phyloP scores from a whole-genome alignment of 306 rosid species.

The Abrus precatorius region DNA sequence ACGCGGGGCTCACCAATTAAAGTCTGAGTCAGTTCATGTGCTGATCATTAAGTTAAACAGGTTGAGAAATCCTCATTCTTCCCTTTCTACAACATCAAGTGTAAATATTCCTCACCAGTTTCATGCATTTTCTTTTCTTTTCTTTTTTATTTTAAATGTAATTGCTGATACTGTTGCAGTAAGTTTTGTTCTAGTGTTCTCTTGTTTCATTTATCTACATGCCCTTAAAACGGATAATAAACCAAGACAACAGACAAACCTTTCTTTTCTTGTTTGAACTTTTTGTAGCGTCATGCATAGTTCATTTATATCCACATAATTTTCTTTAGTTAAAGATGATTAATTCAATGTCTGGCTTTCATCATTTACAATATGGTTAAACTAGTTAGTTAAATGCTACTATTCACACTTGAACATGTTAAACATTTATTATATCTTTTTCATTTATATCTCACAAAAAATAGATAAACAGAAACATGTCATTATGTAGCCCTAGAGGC shows the following conservation, averaged over 20 bases:
- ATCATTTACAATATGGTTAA: background rate
- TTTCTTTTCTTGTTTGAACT: conserved; percentile 18
- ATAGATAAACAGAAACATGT: background rate
- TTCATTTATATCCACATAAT: conserved; percentile 6
- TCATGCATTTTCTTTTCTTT: conserved; percentile 9
- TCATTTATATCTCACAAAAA: background rate
- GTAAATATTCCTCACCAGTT: conserved; percentile 47
- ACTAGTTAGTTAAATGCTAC: background rate
- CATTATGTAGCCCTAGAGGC: conserved; percentile 44
- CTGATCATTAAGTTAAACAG: conserved; percentile 50
- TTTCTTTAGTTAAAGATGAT: conserved; percentile 15
- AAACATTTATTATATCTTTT: background rate
- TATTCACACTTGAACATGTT: background rate
- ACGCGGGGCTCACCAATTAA: conserved; percentile 52
- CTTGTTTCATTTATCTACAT: background rate
- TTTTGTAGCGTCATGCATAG: background rate
- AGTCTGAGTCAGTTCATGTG: conserved; percentile 54
- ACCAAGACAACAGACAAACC: background rate
- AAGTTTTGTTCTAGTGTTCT: background rate
- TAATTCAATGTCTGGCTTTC: background rate
- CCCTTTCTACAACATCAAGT: background rate
- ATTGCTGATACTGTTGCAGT: conserved; percentile 6
- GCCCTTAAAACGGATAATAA: background rate
- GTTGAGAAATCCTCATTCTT: conserved; percentile 35
- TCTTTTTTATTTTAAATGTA: background rate